Conservation (phyloP, 192 early-diverging fungal species). For the Allomyces arbusculus region DNA sequence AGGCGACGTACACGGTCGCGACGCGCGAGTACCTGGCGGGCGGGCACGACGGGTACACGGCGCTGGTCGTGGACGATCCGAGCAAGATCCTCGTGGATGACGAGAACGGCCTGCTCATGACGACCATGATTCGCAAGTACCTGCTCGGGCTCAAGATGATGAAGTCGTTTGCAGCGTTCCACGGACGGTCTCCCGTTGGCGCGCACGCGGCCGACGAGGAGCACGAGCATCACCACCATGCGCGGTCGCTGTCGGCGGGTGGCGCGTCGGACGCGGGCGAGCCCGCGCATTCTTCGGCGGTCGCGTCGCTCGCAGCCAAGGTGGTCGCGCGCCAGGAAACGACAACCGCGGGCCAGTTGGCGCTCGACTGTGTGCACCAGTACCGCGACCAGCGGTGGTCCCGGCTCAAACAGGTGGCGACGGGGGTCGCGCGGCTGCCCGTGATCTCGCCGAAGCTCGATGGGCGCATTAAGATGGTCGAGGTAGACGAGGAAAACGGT, state of each 20-base stretch:
- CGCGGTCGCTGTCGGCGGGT: background rate
- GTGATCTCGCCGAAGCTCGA: background rate
- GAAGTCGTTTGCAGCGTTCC: slow-evolving; percentile 18
- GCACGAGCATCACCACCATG: background rate
- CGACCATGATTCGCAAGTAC: slow-evolving; percentile 29
- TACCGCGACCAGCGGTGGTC: background rate
- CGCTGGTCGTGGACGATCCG: slow-evolving; percentile 6
- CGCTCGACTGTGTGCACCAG: background rate
- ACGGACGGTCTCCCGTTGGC: background rate
- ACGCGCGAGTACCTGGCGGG: slow-evolving; percentile 39
- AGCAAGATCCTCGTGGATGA: slow-evolving; percentile 26
- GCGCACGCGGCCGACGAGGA: background rate
- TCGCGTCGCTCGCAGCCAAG: background rate
- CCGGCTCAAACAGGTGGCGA: background rate
- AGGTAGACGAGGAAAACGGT: background rate
- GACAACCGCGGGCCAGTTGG: background rate
- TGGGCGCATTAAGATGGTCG: background rate
- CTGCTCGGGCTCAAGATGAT: slow-evolving; percentile 36
- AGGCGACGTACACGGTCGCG: slow-evolving; percentile 24
- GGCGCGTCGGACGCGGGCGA: too few species aligned
- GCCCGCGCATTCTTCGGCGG: too few species aligned
- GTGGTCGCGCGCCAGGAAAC: background rate
- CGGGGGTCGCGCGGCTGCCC: background rate
- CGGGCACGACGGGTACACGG: slow-evolving; percentile 37
- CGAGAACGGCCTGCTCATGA: slow-evolving; percentile 35